A percentile compares a stretch with the other conserved stretches of the same genome.
These are phyloP conservation scores for Tanozyma kutaoensis DNA, from an alignment of 805 yeast species.

Conservation along the genomic window DNA sequence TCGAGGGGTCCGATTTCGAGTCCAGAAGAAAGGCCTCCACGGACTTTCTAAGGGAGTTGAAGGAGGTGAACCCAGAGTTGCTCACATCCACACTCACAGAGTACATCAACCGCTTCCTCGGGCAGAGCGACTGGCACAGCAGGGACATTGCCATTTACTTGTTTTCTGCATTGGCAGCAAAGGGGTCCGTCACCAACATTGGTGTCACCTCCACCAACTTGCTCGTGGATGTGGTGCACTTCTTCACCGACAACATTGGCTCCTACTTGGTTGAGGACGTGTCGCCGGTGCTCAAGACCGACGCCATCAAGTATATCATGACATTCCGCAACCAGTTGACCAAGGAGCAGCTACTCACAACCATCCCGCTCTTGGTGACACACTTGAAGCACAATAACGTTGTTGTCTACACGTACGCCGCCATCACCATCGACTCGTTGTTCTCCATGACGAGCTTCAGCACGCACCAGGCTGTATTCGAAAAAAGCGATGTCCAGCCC, in stretches of 20 bases:
- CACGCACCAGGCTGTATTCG: conserved; percentile 41
- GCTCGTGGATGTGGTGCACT: conserved; percentile 73
- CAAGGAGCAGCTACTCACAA: conserved; percentile 65
- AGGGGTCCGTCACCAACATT: conserved; percentile 72
- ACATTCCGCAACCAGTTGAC: conserved; percentile 88
- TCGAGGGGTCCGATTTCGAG: conserved; percentile 91
- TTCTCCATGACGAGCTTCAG: conserved; percentile 59
- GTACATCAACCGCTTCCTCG: conserved; percentile 57
- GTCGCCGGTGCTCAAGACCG: conserved; percentile 76
- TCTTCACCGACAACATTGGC: conserved; percentile 72
- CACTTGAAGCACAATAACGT: conserved; percentile 47
- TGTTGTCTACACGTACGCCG: conserved; percentile 86
- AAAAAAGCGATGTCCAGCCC: conserved; percentile 57
- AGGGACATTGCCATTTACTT: conserved; percentile 81
- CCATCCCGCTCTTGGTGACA: conserved; percentile 64
- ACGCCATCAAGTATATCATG: conserved; percentile 84
- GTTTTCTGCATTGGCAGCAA: conserved; percentile 82
- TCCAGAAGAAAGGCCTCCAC: conserved; percentile 90
- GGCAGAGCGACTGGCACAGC: conserved; percentile 53
- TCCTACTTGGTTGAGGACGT: conserved; percentile 54
- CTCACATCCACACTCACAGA: conserved; percentile 65
- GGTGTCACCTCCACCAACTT: conserved; percentile 84
- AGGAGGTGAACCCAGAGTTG: conserved; percentile 59
- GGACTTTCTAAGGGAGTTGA: conserved; percentile 78
- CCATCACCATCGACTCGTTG: conserved; percentile 84